Evolutionary conservation across 192 early-diverging fungal species (phyloP), one percentile per base, ranked within the genome.

Genomic region (Neocallimastix lanati): DNA sequence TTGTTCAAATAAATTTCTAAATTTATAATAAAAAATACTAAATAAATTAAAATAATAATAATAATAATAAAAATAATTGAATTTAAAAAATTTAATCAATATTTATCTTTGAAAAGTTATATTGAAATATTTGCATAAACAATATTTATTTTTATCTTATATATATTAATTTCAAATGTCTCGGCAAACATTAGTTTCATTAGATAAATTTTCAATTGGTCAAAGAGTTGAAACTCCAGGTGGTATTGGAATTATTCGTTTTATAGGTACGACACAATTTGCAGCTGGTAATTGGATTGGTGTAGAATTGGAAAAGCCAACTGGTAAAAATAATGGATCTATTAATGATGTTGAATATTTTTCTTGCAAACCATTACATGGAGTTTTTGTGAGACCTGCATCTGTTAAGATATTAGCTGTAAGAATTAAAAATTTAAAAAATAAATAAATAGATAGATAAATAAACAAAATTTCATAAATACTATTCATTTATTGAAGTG

Each of bases 211-310:
- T 67, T 25, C 50, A 67, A n/a, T 67, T 11, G 50, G 50, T n/a
- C 50, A 67, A 27, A 67, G 87, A 27, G 90, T 90, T 58, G 87
- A 88, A 35, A 85, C 86, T 77, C 87, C 90, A 79, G 88, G 88
- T 16, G 82, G 84, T 27, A 78, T 76, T 29, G 94, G 93, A 2
- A 89, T 85, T 29, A 90, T 98, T 38, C 90, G 94, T n/a, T 97
- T 90, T 85, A 86, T 88, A 28, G 97, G 96, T 13, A 78, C 83
- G 4, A 98, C 97, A 0, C 85, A 86, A 12, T 98, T 98, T 83
- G 89, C 92, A 21, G 77, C 92, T 0, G 97, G 97, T 25, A 84
- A 86, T 80, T 98, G 96, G 96, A 87, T 96, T 40, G 97, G 97
- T 33, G 85, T 98, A 13, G 97, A 96, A 81, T 87, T 97, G 0